A percentile compares a stretch with the other conserved stretches of the same genome.
These are phyloP conservation scores for Trichoderma harzianum DNA, from an alignment of 2,329 filamentous ascomycete species.

Conservation along the genomic window DNA sequence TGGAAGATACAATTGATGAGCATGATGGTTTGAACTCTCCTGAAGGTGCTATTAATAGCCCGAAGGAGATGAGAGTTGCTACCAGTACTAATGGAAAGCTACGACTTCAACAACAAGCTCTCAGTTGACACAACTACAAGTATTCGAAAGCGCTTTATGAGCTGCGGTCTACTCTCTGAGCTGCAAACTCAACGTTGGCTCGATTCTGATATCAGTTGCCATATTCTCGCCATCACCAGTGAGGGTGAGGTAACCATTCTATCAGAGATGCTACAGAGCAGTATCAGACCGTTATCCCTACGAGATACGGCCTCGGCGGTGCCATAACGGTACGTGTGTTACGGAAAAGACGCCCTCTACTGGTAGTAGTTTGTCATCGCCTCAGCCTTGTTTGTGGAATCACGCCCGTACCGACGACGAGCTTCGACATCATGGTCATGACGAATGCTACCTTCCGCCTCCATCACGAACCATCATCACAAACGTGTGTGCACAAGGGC, in stretches of 20 bases:
- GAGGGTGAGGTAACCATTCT: too few relatives aligned
- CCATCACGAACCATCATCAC: neutral
- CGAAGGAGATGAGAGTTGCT: neutral
- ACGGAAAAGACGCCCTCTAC: neutral
- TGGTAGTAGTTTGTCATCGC: neutral
- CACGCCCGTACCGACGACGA: neutral
- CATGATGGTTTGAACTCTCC: neutral
- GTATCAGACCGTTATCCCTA: neutral
- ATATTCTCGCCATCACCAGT: neutral
- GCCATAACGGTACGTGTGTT: neutral
- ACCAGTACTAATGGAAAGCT: neutral
- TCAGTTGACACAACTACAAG: neutral
- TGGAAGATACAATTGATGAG: neutral
- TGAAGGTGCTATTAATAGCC: neutral
- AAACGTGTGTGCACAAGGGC: neutral
- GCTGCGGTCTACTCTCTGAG: neutral
- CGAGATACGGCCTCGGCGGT: neutral
- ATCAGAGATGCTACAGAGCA: neutral
- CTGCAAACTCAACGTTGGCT: neutral
- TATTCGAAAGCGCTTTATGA: neutral
- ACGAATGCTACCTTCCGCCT: neutral
- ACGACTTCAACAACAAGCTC: neutral
- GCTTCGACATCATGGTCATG: neutral
- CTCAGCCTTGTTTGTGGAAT: neutral
- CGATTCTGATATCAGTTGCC: neutral